Percentiles rank a stretch among this genome's conserved stretches.
phyloP scores from a whole-genome alignment of 2,329 filamentous ascomycete genomes.

The Coleophoma cylindrospora region DNA sequence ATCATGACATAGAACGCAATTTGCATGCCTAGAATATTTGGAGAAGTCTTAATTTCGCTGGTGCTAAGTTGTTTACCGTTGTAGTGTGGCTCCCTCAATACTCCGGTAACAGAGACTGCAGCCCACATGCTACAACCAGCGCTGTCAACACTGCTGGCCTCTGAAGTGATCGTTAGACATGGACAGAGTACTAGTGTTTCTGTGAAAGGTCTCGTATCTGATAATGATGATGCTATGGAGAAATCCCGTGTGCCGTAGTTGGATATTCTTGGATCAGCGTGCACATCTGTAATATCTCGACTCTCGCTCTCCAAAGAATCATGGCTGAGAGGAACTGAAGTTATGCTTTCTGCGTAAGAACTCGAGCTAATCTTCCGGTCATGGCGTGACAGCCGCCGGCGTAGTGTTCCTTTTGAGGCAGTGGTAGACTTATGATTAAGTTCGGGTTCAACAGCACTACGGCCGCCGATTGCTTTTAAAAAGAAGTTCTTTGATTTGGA shows the following conservation, averaged over 20 bases:
- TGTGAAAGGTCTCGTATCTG: constrained; percentile 1
- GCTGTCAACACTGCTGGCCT: constrained; percentile 23
- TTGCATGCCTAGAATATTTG: no score
- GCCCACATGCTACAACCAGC: constrained; percentile 26
- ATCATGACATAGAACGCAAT: background rate
- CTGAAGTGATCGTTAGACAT: constrained; percentile 24
- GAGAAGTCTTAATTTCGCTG: no score
- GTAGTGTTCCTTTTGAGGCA: constrained; percentile 13
- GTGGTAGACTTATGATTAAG: constrained; percentile 3
- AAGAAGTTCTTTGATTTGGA: constrained; percentile 26
- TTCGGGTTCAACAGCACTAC: constrained; percentile 4
- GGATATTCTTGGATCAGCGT: constrained; percentile 9
- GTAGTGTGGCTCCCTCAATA: constrained; percentile 16
- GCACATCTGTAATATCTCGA: constrained; percentile 14
- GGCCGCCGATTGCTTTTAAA: constrained; percentile 19
- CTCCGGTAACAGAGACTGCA: constrained; percentile 29
- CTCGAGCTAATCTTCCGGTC: constrained; percentile 9
- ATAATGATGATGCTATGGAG: constrained; percentile 2
- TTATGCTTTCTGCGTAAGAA: constrained; percentile 3
- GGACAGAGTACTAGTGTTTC: constrained; percentile 19
- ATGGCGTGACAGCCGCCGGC: constrained; percentile 17
- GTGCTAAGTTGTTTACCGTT: background rate
- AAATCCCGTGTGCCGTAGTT: constrained; percentile 4
- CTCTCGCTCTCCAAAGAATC: constrained; percentile 8
- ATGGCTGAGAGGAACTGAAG: constrained; percentile 1